Base-by-base conservation (phyloP, 1,284 basidiomycete genomes). In the Microbotryum scabiosae region DNA sequence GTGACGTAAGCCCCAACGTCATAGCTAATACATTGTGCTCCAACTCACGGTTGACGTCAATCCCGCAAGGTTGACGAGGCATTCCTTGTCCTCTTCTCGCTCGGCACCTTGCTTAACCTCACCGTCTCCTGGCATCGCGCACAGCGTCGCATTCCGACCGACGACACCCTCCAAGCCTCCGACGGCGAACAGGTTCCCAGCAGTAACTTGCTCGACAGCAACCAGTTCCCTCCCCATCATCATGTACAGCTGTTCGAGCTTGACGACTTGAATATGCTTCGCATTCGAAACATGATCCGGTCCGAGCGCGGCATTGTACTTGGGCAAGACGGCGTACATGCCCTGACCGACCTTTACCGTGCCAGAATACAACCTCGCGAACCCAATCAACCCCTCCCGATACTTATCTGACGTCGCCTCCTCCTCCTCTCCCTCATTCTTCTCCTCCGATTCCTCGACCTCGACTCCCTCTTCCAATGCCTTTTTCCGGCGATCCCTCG, bases 171-270 rank as follows among this genome's bases (percentile, higher is more conserved):
- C 89, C 56, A 98, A 75, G 0, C 96, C 96, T 60, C 81, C 86
- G 62, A 97, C 84, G 2, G 93, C 96, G 70, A 97, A 98, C 3
- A 96, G 89, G 73, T 97, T 94, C 14, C 96, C 96, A 1, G 96
- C 93, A n/a, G 82, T 83, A 0, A 98, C 91, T 64, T 81, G 80
- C 48, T 87, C 80, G 4, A 97, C 90, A 0, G 85, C 80, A 0
- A 90, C 83, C 21, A 99, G 81, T 72, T 97, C 93, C 46, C 90
- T 80, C 4, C 96, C 96, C 96, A 99, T 98, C 89, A 98, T 97
- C 68, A 88, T 85, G 77, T 97, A 99, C 58, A 99, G 76, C 7
- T 85, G 85, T 63, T 85, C 82, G 6, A 92, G 82, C 23, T 78
- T 80, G 20, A 86, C 80, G 10, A 78, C 75, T n/a, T 81, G 63